phyloP scores from a whole-genome alignment of 352 stramenopile species.

The Phytophthora aleatoria region DNA sequence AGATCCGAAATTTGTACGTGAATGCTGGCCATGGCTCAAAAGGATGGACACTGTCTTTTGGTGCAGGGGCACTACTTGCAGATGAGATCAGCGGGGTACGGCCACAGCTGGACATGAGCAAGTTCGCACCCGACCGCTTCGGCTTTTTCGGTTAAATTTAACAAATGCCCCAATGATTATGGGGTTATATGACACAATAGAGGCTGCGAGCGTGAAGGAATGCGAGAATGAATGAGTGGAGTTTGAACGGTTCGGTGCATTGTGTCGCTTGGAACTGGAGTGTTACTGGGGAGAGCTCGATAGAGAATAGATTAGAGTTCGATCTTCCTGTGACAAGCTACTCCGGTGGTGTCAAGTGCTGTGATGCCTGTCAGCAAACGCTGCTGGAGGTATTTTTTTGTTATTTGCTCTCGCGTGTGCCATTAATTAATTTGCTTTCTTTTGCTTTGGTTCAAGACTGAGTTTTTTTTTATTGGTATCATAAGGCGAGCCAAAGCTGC shows the following conservation, averaged over 20 bases:
- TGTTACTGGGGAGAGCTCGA: constrained; percentile 18
- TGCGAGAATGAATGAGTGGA: constrained; percentile 15
- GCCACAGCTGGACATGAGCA: constrained; percentile 82
- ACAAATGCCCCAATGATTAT: constrained; percentile 18
- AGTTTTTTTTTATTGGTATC: constrained; percentile 5
- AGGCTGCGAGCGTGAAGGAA: constrained; percentile 19
- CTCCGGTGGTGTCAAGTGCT: constrained; percentile 1
- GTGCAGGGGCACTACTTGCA: constrained; percentile 71
- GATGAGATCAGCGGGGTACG: constrained; percentile 81
- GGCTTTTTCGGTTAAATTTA: constrained; percentile 63
- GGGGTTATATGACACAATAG: constrained; percentile 25
- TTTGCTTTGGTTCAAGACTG: constrained; percentile 13
- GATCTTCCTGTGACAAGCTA: constrained; percentile 5
- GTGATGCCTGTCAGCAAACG: constrained; percentile 14
- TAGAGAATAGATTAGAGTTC: constrained; percentile 39
- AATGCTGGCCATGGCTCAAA: constrained; percentile 88
- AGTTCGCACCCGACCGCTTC: constrained; percentile 83
- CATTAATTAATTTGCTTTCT: constrained; percentile 37
- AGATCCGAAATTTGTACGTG: constrained; percentile 83
- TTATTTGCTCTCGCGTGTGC: constrained; percentile 28
- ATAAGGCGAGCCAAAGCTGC: constrained; percentile 29
- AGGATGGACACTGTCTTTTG: constrained; percentile 86
- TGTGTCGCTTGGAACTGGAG: constrained; percentile 7
- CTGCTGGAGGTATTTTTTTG: constrained; percentile 24
- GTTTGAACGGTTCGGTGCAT: constrained; percentile 13